phyloP scores from a whole-genome alignment of 352 stramenopile species.

The Achlya hypogyna region DNA sequence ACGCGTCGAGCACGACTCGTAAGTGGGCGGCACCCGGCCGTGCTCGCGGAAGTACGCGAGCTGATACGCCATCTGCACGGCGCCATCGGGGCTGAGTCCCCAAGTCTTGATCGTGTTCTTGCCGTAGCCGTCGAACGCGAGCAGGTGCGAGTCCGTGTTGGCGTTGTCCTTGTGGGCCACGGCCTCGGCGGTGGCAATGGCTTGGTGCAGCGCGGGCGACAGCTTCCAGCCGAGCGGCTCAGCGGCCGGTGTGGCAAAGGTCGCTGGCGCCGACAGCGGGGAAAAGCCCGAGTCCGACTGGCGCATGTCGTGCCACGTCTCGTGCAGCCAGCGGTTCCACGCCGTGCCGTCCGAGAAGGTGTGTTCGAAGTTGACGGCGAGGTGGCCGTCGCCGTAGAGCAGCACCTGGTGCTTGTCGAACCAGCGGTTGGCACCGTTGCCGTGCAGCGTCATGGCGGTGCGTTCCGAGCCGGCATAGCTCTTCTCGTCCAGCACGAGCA shows the following conservation, averaged over 20 bases:
- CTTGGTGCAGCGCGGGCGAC: neutral
- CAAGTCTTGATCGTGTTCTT: conserved; percentile 88
- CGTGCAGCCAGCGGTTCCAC: conserved; percentile 89
- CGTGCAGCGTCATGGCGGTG: conserved; percentile 76
- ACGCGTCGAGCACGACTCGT: conserved; percentile 90
- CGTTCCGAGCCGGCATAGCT: conserved; percentile 53
- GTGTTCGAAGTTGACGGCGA: conserved; percentile 93
- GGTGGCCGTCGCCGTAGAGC: conserved; percentile 64
- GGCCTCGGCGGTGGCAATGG: neutral
- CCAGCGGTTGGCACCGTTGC: conserved; percentile 76
- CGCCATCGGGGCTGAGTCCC: conserved; percentile 85
- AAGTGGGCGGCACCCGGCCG: conserved; percentile 66
- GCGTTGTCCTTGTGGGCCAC: conserved; percentile 29
- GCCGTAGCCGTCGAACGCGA: conserved; percentile 82
- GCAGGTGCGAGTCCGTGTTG: conserved; percentile 67
- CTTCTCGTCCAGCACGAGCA: conserved; percentile 80
- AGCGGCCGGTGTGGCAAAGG: neutral
- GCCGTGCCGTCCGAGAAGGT: conserved; percentile 88
- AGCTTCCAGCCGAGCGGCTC: neutral
- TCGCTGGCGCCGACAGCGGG: conserved; percentile 29
- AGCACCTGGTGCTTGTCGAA: conserved; percentile 92
- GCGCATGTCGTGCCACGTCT: conserved; percentile 87
- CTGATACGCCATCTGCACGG: conserved; percentile 89
- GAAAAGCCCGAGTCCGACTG: conserved; percentile 63
- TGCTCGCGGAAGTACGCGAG: conserved; percentile 80